Percentiles rank a stretch among this genome's conserved stretches.
phyloP scores from a whole-genome alignment of 2,329 filamentous ascomycete genomes.

The Alternaria brassicicola region DNA sequence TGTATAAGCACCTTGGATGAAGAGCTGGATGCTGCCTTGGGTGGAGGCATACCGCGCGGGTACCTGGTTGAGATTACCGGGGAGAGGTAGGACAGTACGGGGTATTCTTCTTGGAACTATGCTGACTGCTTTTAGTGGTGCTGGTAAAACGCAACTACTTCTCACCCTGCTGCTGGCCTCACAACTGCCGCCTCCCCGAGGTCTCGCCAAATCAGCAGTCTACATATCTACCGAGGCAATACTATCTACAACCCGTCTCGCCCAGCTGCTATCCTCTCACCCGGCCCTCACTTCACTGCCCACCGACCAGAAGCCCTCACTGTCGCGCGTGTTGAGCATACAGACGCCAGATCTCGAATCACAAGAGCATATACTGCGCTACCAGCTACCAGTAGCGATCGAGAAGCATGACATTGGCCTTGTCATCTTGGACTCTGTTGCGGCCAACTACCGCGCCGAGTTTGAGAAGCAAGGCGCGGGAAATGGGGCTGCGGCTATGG shows the following conservation, averaged over 20 bases:
- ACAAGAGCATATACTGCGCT: slow-evolving; percentile 92
- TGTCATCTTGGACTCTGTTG: slow-evolving; percentile 86
- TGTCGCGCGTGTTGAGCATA: slow-evolving; percentile 79
- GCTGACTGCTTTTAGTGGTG: slow-evolving; percentile 64
- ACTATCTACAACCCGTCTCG: slow-evolving; percentile 79
- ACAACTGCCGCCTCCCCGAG: slow-evolving; percentile 77
- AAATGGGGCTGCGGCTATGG: slow-evolving; percentile 60
- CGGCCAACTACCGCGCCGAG: slow-evolving; percentile 94
- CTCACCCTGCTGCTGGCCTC: slow-evolving; percentile 82
- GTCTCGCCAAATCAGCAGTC: slow-evolving; percentile 74
- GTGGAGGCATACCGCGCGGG: slow-evolving; percentile 80
- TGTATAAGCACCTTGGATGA: slow-evolving; percentile 82
- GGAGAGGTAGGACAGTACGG: slow-evolving; percentile 66
- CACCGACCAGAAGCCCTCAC: slow-evolving; percentile 61
- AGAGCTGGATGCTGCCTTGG: slow-evolving; percentile 71
- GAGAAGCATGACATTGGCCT: slow-evolving; percentile 77
- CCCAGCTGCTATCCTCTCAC: slow-evolving; percentile 76
- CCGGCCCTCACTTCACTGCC: slow-evolving; percentile 61
- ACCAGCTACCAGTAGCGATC: slow-evolving; percentile 87
- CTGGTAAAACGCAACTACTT: slow-evolving; percentile 93
- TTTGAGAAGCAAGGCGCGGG: slow-evolving; percentile 65
- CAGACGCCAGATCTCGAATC: slow-evolving; percentile 88
- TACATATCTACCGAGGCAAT: slow-evolving; percentile 94
- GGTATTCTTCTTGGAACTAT: background rate
- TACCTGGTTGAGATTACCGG: slow-evolving; percentile 89